phyloP scores from a whole-genome alignment of 345 rosid species.

The Cardamine occulta region DNA sequence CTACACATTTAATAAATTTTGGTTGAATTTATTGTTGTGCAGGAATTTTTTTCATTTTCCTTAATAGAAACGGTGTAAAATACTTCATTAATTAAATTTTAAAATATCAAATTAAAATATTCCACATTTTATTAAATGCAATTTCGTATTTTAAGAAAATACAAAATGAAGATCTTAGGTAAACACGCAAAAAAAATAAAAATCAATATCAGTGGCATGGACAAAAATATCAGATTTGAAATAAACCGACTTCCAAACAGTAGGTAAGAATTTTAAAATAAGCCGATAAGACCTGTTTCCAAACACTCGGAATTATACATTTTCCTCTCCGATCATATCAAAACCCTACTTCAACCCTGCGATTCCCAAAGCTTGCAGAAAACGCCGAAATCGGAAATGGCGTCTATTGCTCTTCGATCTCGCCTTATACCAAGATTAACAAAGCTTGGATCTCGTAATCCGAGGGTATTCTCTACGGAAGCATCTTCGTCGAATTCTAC shows the following conservation, averaged over 20 bases:
- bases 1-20: background rate
- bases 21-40: background rate
- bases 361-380: constrained; percentile 20
- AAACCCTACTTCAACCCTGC: constrained; percentile 46
- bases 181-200: background rate
- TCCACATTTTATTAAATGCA: background rate
- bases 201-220: background rate
- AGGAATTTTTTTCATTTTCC: background rate
- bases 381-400: constrained; percentile 51
- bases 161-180: background rate
- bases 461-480: constrained; percentile 49
- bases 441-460: constrained; percentile 33
- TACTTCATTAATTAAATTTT: background rate
- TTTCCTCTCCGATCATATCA: constrained; percentile 31
- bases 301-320: constrained; percentile 12
- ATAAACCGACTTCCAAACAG: constrained; percentile 45
- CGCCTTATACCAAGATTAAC: constrained; percentile 45
- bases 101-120: background rate
- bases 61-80: background rate
- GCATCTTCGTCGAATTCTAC: constrained; percentile 49
- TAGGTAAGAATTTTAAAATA: background rate
- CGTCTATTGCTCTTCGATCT: constrained; percentile 56
- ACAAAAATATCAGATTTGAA: constrained; percentile 11
- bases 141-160: background rate
- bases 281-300: constrained; percentile 20